Evolutionary conservation across 1,284 basidiomycete species (phyloP).

Genomic region (Leccinum angustisporum): DNA sequence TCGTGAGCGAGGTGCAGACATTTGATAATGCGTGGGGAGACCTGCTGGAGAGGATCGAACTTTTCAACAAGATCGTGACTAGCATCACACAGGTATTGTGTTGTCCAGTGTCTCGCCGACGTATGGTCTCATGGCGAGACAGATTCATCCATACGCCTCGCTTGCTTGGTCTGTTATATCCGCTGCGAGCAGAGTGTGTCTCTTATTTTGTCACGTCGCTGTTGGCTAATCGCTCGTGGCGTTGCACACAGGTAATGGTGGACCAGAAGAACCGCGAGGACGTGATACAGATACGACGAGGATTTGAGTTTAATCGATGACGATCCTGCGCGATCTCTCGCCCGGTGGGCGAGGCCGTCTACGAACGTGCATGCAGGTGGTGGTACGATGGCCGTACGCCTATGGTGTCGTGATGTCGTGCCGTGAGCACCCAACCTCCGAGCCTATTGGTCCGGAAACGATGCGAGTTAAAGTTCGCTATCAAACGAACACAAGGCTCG

Average conservation of each 20-base stretch:
- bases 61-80: no score
- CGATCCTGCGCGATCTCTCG: neutral
- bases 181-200: neutral
- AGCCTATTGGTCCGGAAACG: neutral
- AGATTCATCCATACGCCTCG: no score
- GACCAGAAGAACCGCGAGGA: neutral
- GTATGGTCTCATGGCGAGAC: no score
- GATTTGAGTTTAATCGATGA: slow-evolving; percentile 20
- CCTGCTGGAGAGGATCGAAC: neutral
- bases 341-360: neutral
- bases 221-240: neutral
- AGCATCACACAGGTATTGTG: no score
- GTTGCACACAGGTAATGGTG: neutral
- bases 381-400: neutral
- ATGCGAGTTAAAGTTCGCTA: neutral
- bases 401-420: neutral
- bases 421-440: neutral
- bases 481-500: neutral
- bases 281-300: neutral
- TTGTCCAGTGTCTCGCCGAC: no score
- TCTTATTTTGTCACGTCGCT: neutral
- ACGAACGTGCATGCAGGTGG: neutral
- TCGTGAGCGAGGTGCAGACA: neutral
- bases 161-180: neutral
- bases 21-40: neutral